Evolutionary conservation across 1,284 basidiomycete genomes (phyloP).

Genomic region (Trametes polyzona): DNA sequence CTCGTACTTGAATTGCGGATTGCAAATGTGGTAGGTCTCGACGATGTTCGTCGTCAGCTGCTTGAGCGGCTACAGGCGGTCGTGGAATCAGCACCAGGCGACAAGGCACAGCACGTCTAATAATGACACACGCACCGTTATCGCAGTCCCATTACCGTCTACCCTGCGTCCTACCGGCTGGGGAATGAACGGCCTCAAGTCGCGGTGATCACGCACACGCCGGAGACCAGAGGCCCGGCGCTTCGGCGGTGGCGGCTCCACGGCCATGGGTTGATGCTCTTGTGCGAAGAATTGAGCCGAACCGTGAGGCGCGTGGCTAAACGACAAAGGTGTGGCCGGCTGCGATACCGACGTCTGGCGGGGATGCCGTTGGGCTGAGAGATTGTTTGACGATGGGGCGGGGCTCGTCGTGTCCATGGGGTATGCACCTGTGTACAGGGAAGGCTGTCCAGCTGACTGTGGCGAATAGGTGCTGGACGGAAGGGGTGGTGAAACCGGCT

Average conservation of each 20-base stretch:
- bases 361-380: constrained; percentile 47
- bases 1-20: constrained; percentile 92
- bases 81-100: constrained; percentile 21
- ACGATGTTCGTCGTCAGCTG: constrained; percentile 86
- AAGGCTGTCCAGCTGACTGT: constrained; percentile 43
- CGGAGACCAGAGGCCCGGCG: constrained; percentile 72
- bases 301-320: constrained; percentile 51
- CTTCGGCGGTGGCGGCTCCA: constrained; percentile 70
- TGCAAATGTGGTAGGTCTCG: constrained; percentile 91
- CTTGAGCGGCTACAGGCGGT: constrained; percentile 69
- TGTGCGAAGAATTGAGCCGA: constrained; percentile 56
- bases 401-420: constrained; percentile 67
- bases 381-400: constrained; percentile 53
- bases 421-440: constrained; percentile 43
- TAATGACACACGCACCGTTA: constrained; percentile 54
- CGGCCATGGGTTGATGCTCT: constrained; percentile 65
- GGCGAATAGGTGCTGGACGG: constrained; percentile 55
- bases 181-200: constrained; percentile 70
- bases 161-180: constrained; percentile 65
- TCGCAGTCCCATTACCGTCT: constrained; percentile 62
- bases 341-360: constrained; percentile 60
- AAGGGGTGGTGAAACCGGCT: constrained; percentile 55
- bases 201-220: constrained; percentile 68
- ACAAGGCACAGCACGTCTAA: constrained; percentile 23
- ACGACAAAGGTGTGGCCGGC: constrained; percentile 71